A percentile compares a stretch with the other conserved stretches of the same genome.
These are phyloP conservation scores for Penicillium brasilianum DNA, from an alignment of 2,329 filamentous ascomycete species.

Conservation along the genomic window DNA sequence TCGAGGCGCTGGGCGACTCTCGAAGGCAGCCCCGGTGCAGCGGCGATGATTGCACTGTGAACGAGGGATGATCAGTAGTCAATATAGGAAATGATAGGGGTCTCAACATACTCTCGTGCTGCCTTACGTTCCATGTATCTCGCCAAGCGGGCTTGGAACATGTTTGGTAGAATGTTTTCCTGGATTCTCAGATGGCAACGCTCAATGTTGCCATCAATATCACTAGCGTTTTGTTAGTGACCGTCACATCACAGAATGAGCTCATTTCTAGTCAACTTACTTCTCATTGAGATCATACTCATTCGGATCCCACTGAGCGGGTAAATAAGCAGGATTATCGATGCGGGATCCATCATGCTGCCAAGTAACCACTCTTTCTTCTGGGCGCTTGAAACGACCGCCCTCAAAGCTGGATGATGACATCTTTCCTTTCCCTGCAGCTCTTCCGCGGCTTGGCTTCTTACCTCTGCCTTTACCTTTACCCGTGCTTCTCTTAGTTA, in stretches of 20 bases:
- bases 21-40: not conserved
- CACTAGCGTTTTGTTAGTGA: no score
- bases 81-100: not conserved
- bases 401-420: not conserved
- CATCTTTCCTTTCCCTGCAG: not conserved
- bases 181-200: not conserved
- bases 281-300: not conserved
- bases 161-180: not conserved
- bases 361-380: not conserved
- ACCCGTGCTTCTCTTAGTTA: no score
- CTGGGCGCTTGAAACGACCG: not conserved
- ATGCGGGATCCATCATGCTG: not conserved
- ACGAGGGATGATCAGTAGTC: not conserved
- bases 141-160: not conserved
- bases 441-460: not conserved
- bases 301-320: not conserved
- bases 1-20: not conserved
- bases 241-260: no score
- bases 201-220: not conserved
- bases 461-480: not conserved
- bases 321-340: not conserved
- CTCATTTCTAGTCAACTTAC: not conserved
- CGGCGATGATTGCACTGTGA: not conserved
- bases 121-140: not conserved
- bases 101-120: not conserved